These are phyloP conservation scores for Pelargonium australe DNA, from an alignment of 441 rosid genomes.

Conservation along the genomic window DNA sequence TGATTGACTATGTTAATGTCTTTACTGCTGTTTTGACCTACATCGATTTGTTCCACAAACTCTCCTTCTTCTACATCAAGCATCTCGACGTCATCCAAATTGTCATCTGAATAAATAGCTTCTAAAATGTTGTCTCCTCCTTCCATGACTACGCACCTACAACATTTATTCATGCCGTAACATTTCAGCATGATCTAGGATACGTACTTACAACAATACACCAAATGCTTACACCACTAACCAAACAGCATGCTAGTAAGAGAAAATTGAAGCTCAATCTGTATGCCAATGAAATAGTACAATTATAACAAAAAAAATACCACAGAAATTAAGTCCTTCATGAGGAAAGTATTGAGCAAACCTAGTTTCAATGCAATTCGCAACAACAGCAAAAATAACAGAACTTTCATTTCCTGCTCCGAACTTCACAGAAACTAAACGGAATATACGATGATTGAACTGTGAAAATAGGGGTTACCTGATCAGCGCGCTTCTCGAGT, in stretches of 20 bases:
- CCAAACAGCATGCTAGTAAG: not conserved
- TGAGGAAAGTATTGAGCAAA: too few relatives aligned
- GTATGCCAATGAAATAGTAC: not conserved
- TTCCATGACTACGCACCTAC: constrained; percentile 35
- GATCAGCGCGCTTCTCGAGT: too few relatives aligned
- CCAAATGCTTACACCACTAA: too few relatives aligned
- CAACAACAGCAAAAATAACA: too few relatives aligned
- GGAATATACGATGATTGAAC: too few relatives aligned
- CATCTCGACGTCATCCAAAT: constrained; percentile 67
- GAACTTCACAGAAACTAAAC: too few relatives aligned
- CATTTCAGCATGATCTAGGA: too few relatives aligned
- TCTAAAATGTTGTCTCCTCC: constrained; percentile 51
- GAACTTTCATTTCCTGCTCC: too few relatives aligned
- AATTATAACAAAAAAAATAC: not conserved
- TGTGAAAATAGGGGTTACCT: too few relatives aligned
- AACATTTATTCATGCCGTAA: not conserved
- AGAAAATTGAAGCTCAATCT: not conserved
- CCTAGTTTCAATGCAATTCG: too few relatives aligned
- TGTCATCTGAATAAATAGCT: constrained; percentile 46
- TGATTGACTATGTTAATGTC: not conserved
- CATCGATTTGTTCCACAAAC: constrained; percentile 34
- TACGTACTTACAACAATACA: too few relatives aligned
- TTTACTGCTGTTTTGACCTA: constrained; percentile 12
- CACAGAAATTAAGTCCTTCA: not conserved
- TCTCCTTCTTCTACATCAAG: constrained; percentile 84